phyloP scores from a whole-genome alignment of 2,329 filamentous ascomycete species.

The Stemphylium beticola region DNA sequence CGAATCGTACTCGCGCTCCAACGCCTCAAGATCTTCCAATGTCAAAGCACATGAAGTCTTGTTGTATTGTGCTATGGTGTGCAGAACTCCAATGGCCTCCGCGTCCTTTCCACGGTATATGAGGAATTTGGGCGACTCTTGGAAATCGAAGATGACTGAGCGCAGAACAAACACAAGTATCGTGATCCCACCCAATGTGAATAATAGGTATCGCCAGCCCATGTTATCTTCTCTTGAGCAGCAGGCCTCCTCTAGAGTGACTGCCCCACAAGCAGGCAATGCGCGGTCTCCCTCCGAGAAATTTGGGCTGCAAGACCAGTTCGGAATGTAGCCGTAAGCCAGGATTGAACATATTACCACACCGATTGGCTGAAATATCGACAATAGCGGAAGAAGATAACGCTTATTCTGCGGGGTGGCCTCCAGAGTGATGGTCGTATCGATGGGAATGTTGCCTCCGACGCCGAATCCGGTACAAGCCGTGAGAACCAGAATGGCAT shows the following conservation, averaged over 20 bases:
- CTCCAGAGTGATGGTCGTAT: conserved; percentile 63
- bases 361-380: conserved; percentile 63
- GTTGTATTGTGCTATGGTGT: conserved; percentile 54
- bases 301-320: conserved; percentile 59
- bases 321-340: conserved; percentile 61
- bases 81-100: conserved; percentile 56
- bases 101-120: conserved; percentile 61
- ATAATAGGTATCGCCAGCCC: conserved; percentile 55
- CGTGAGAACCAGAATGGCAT: conserved; percentile 59
- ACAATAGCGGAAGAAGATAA: conserved; percentile 60
- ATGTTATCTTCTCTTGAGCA: conserved; percentile 49
- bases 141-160: conserved; percentile 61
- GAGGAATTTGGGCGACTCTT: conserved; percentile 66
- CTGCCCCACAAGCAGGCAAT: conserved; percentile 54
- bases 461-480: conserved; percentile 62
- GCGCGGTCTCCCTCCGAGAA: conserved; percentile 53
- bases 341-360: conserved; percentile 60
- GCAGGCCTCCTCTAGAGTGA: conserved; percentile 40
- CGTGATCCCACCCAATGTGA: conserved; percentile 50
- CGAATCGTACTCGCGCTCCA: conserved; percentile 41
- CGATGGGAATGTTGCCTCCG: conserved; percentile 62
- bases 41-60: conserved; percentile 43
- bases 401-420: conserved; percentile 61
- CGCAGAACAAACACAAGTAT: conserved; percentile 58
- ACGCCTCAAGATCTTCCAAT: conserved; percentile 44